Evolutionary conservation across 306 rosid genomes (phyloP).

Genomic region (Citrullus colocynthis): DNA sequence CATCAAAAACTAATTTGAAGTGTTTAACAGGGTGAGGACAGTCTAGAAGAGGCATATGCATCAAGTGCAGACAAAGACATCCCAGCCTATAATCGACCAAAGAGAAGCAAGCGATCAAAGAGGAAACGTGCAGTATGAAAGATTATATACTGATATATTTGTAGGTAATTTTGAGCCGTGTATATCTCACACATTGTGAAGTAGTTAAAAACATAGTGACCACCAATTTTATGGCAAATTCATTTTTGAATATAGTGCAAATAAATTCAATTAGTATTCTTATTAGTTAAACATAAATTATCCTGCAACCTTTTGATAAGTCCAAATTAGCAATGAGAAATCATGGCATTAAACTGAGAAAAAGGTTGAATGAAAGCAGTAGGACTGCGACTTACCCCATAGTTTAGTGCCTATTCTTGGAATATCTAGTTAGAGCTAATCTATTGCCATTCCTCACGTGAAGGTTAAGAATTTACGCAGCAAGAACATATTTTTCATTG

Average conservation of each 20-base stretch:
- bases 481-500: not conserved
- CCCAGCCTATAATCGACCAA: conserved; percentile 49
- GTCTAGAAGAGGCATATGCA: conserved; percentile 49
- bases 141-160: conserved; percentile 22
- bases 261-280: not conserved
- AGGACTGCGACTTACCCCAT: not conserved
- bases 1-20: conserved; percentile 14
- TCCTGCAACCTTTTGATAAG: not conserved
- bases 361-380: not conserved
- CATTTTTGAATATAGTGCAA: conserved; percentile 32
- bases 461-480: not conserved
- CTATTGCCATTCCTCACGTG: not conserved
- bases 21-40: conserved; percentile 43
- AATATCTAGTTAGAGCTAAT: not conserved
- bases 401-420: not conserved
- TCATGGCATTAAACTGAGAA: no score
- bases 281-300: not conserved
- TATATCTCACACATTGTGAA: conserved; percentile 40
- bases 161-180: conserved; percentile 59
- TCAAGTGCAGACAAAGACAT: conserved; percentile 38
- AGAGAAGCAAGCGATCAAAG: conserved; percentile 94
- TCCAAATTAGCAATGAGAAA: no score
- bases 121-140: conserved; percentile 69
- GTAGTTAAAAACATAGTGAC: conserved; percentile 12
- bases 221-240: conserved; percentile 44